Evolutionary conservation across 257 asterid genomes (phyloP).

Genomic region (Fraxinus pennsylvanica): DNA sequence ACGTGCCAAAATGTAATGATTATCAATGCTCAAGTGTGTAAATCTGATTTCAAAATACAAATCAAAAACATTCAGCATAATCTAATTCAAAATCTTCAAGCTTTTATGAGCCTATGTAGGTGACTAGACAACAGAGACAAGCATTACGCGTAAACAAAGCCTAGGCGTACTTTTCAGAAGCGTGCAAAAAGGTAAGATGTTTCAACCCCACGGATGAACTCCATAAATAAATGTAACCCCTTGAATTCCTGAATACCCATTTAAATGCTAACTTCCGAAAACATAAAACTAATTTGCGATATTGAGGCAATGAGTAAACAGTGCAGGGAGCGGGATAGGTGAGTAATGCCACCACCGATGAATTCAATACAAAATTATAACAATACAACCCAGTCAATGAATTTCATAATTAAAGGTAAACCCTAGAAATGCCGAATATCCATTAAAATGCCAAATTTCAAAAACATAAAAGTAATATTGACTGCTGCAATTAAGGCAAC

Average conservation of each 20-base stretch:
- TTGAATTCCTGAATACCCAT: background rate
- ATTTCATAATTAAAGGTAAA: background rate
- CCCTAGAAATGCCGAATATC: background rate
- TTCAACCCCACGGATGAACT: background rate
- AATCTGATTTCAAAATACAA: background rate
- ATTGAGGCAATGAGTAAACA: background rate
- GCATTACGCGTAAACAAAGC: too few species aligned
- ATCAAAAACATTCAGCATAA: background rate
- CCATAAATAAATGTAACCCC: background rate
- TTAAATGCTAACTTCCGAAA: background rate
- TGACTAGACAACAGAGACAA: too few species aligned
- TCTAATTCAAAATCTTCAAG: background rate
- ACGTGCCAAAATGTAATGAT: background rate
- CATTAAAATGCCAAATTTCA: background rate
- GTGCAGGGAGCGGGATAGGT: background rate
- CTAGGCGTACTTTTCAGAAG: too few species aligned
- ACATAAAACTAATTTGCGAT: background rate
- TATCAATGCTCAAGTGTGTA: background rate
- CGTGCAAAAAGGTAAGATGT: background rate
- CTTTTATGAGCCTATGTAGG: too few species aligned
- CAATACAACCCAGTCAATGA: background rate
- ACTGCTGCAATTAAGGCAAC: constrained; percentile 64
- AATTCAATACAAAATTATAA: background rate
- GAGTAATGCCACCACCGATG: background rate
- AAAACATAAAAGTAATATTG: background rate